These are phyloP conservation scores for Myriosclerotinia curreyana DNA, from an alignment of 2,329 filamentous ascomycete species.

Conservation along the genomic window DNA sequence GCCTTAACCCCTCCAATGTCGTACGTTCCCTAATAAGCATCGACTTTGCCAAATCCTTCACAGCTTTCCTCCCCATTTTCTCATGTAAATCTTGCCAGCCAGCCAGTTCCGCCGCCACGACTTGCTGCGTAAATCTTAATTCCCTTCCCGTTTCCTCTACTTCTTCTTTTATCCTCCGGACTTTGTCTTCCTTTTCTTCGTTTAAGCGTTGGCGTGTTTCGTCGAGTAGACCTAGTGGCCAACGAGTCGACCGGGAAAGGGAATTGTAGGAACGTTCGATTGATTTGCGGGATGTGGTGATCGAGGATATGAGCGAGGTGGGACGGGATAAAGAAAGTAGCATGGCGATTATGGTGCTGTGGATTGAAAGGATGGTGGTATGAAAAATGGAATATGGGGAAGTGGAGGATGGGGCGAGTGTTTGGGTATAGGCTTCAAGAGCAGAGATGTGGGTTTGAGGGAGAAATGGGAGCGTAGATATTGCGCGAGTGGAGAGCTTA, in stretches of 20 bases:
- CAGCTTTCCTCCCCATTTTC: constrained; percentile 68
- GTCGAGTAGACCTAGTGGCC: constrained; percentile 79
- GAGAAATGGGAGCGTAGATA: constrained; percentile 62
- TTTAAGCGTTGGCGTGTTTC: constrained; percentile 80
- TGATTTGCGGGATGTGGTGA: constrained; percentile 68
- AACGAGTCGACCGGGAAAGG: constrained; percentile 69
- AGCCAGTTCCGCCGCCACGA: constrained; percentile 85
- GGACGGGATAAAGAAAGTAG: constrained; percentile 76
- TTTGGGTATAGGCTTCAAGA: constrained; percentile 67
- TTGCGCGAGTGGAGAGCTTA: constrained; percentile 51
- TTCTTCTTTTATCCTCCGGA: constrained; percentile 66
- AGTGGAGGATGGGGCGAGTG: constrained; percentile 64
- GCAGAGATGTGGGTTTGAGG: constrained; percentile 66
- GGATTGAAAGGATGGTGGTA: constrained; percentile 72
- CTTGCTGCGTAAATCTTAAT: constrained; percentile 86
- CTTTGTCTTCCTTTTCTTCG: constrained; percentile 80
- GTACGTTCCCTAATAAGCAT: constrained; percentile 80
- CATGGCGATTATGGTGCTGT: constrained; percentile 79
- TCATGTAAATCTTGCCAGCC: constrained; percentile 92
- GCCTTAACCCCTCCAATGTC: constrained; percentile 73
- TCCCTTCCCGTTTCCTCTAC: constrained; percentile 74
- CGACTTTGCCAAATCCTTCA: constrained; percentile 71
- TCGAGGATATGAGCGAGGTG: constrained; percentile 70
- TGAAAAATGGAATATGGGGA: constrained; percentile 73
- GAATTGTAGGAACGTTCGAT: constrained; percentile 77